Base-by-base conservation (phyloP, 2,329 filamentous ascomycete species). In the Dactylellina parvicollis region DNA sequence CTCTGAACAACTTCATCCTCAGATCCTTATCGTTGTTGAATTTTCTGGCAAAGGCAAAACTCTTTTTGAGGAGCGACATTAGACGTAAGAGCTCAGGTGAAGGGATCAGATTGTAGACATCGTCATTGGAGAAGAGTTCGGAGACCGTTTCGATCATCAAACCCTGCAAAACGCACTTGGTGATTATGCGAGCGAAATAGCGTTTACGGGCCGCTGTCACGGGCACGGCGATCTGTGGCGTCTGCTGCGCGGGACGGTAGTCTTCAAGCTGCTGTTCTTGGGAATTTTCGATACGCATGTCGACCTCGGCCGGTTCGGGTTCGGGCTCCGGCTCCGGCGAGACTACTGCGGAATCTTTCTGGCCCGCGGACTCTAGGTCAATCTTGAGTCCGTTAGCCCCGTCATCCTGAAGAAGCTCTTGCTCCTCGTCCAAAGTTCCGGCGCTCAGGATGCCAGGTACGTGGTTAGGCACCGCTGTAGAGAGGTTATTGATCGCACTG, bases 111-210 rank as follows among this genome's bases (percentile, higher is more conserved):
- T 89, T 86, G 80, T 99, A 99, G 14, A 99, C 96, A 0, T 91
- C 88, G 79, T 98, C 93, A 81, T 98, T 99, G 77, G 92, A 96
- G 83, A 99, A 99, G 52, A 99, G 88, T 81, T 99, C 96, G 79
- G 96, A 96, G 42, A 99, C 96, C 0, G 96, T 99, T 81, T 99
- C 96, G 77, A 99, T 99, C 92, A 99, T 99, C 75, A 99, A 88
- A 1, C 99, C 87, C 81, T 99, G 96, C 7, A 99, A 84, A 2
- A 99, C 96, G 80, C 95, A 99, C 76, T 96, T 94, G 12, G 94
- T 97, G 81, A 99, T 99, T 81, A 99, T 99, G 77, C 94, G 91
- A 82, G 99, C 99, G 85, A 99, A 99, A 84, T 97, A 97, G 57
- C 93, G 90, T 34, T 95, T 88, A 24, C 95, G 90, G 0, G 95